phyloP scores from a whole-genome alignment of 1,284 basidiomycete species.

The Sparassis latifolia region DNA sequence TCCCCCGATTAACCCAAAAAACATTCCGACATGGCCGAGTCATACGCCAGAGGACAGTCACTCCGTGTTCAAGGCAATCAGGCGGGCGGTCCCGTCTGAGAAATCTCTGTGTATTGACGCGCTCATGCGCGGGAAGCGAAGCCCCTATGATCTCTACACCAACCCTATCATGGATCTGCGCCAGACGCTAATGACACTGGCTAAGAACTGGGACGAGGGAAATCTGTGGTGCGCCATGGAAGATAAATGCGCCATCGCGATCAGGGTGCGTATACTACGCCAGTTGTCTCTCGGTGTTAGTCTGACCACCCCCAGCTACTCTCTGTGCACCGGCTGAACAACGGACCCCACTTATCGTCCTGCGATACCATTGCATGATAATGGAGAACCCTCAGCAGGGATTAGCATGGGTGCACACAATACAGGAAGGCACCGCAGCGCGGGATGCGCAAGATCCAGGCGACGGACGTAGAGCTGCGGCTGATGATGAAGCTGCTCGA shows the following conservation, averaged over 20 bases:
- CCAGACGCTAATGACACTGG: slow-evolving; percentile 27
- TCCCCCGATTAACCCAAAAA: slow-evolving; percentile 11
- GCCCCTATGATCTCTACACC: slow-evolving; percentile 10
- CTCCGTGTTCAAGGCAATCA: slow-evolving; percentile 5
- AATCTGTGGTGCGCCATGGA: slow-evolving; percentile 15
- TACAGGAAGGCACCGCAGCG: not conserved
- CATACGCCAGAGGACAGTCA: not conserved
- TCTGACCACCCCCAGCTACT: slow-evolving; percentile 19
- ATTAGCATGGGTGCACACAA: slow-evolving; percentile 10
- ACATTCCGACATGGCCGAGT: slow-evolving; percentile 10
- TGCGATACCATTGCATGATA: slow-evolving; percentile 22
- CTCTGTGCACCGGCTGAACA: slow-evolving; percentile 20
- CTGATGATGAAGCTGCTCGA: slow-evolving; percentile 26
- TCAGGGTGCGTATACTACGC: slow-evolving; percentile 20
- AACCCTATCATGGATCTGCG: slow-evolving; percentile 32
- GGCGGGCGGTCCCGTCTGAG: slow-evolving; percentile 12
- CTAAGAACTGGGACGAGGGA: slow-evolving; percentile 21
- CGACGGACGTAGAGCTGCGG: slow-evolving; percentile 29
- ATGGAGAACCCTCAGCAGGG: slow-evolving; percentile 12
- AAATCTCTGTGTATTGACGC: not conserved
- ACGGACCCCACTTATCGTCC: slow-evolving; percentile 24
- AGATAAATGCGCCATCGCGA: slow-evolving; percentile 21
- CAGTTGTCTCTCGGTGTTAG: not conserved
- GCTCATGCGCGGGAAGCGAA: not conserved
- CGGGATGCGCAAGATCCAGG: slow-evolving; percentile 7